Conservation (phyloP, 768 basidiomycete species). For the Scleroderma bovista region DNA sequence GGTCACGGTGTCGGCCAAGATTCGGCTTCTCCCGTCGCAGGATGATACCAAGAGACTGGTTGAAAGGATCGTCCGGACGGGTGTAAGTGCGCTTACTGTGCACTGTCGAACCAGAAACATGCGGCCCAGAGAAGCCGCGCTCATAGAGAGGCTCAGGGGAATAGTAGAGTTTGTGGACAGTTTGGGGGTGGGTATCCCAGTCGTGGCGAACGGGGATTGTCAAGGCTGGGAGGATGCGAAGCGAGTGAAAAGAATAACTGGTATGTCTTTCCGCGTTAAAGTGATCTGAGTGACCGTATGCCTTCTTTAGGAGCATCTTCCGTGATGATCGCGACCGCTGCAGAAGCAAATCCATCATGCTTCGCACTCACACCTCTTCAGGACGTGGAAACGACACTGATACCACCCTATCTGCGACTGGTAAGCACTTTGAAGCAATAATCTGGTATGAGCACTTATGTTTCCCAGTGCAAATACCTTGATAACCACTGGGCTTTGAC, state of each 20-base stretch:
- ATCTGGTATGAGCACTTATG: not conserved
- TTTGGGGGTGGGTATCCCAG: constrained; percentile 73
- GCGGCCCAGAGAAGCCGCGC: constrained; percentile 76
- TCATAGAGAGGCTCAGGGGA: constrained; percentile 72
- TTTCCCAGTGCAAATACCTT: constrained; percentile 60
- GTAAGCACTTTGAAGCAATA: constrained; percentile 32
- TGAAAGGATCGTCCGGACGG: constrained; percentile 79
- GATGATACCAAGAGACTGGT: constrained; percentile 90
- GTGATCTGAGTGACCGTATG: not conserved
- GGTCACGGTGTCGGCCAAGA: constrained; percentile 91
- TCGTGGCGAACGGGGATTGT: constrained; percentile 95
- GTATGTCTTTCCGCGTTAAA: constrained; percentile 32
- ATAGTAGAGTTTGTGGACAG: constrained; percentile 81
- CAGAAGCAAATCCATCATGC: constrained; percentile 88
- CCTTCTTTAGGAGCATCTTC: constrained; percentile 63
- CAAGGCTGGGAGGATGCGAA: constrained; percentile 71
- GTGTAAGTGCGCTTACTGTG: constrained; percentile 84
- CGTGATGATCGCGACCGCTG: constrained; percentile 94
- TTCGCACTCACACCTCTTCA: constrained; percentile 66
- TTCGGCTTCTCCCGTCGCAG: constrained; percentile 79
- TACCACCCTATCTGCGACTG: constrained; percentile 71
- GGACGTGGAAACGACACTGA: constrained; percentile 63
- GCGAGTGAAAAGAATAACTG: constrained; percentile 68
- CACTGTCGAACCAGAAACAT: constrained; percentile 93
- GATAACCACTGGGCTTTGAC: constrained; percentile 79